Evolutionary conservation across 2,329 filamentous ascomycete species (phyloP).

Genomic region (Sphaerulina populicola): DNA sequence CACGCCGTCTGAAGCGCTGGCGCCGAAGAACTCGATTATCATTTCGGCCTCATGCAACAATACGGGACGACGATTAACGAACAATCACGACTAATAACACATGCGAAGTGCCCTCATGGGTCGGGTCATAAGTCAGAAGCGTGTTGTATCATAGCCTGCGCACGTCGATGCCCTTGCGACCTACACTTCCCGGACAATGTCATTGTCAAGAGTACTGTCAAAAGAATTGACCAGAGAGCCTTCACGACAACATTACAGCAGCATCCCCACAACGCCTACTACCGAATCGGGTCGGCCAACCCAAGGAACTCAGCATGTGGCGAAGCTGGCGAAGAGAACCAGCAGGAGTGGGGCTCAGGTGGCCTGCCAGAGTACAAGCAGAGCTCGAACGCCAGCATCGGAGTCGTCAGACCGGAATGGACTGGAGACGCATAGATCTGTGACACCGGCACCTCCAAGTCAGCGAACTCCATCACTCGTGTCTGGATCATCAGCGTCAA

Average conservation of each 20-base stretch:
- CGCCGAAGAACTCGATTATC: constrained; percentile 1
- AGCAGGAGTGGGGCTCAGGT: constrained; percentile 16
- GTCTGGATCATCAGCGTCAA: constrained; percentile 43
- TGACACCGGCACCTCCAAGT: constrained; percentile 18
- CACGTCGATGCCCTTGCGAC: neutral
- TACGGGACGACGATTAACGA: neutral
- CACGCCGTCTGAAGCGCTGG: constrained; percentile 2
- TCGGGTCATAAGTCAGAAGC: neutral
- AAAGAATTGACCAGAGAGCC: neutral
- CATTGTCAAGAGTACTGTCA: neutral
- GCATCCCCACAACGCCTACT: constrained; percentile 20
- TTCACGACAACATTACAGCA: constrained; percentile 15
- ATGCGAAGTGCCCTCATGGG: neutral
- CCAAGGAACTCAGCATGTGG: constrained; percentile 22
- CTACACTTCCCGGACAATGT: neutral
- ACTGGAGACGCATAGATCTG: constrained; percentile 7
- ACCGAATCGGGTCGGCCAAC: constrained; percentile 11
- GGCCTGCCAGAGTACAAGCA: constrained; percentile 13
- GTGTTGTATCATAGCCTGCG: neutral
- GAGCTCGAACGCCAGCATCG: constrained; percentile 15
- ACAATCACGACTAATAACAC: neutral
- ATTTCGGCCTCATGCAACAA: neutral
- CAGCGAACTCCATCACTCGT: constrained; percentile 42
- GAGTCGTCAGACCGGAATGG: constrained; percentile 7
- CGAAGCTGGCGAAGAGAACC: constrained; percentile 23